These are phyloP conservation scores for Passalora sequoiae DNA, from an alignment of 2,329 filamentous ascomycete species.

Conservation along the genomic window DNA sequence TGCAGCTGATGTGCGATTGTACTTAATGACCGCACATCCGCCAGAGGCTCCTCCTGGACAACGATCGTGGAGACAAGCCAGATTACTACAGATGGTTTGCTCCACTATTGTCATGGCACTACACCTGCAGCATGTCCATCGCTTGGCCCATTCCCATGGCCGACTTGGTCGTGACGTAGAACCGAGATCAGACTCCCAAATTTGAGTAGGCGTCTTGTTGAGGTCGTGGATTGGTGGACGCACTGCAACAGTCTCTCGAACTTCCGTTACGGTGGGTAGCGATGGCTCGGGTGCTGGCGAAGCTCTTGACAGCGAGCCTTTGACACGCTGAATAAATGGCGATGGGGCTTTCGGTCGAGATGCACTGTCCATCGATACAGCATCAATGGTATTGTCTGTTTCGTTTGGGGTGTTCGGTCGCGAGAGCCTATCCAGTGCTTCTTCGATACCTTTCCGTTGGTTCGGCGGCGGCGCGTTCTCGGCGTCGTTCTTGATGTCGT, in stretches of 20 bases:
- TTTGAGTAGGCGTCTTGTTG: conserved; percentile 8
- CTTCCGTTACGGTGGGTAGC: neutral
- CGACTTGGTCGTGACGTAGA: conserved; percentile 17
- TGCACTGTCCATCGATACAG: neutral
- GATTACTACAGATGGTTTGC: conserved; percentile 25
- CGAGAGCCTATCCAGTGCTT: neutral
- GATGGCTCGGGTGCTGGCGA: neutral
- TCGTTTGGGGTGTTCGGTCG: neutral
- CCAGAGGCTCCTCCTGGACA: too few relatives aligned
- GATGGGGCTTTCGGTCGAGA: neutral
- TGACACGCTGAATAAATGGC: neutral
- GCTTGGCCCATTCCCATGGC: conserved; percentile 22
- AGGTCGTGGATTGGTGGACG: conserved; percentile 20
- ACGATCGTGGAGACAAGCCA: conserved; percentile 26
- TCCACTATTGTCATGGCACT: conserved; percentile 27
- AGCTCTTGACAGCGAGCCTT: neutral
- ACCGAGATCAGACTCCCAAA: conserved; percentile 16
- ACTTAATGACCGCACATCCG: too few relatives aligned
- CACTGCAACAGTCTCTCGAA: conserved; percentile 10
- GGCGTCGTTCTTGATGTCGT: too few relatives aligned
- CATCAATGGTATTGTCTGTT: neutral
- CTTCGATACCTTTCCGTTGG: too few relatives aligned
- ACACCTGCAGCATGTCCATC: conserved; percentile 30
- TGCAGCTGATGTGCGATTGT: too few relatives aligned
- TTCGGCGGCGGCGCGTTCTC: too few relatives aligned